Base-by-base conservation (phyloP, 192 early-diverging fungal genomes). In the Lobosporangium transversale region DNA sequence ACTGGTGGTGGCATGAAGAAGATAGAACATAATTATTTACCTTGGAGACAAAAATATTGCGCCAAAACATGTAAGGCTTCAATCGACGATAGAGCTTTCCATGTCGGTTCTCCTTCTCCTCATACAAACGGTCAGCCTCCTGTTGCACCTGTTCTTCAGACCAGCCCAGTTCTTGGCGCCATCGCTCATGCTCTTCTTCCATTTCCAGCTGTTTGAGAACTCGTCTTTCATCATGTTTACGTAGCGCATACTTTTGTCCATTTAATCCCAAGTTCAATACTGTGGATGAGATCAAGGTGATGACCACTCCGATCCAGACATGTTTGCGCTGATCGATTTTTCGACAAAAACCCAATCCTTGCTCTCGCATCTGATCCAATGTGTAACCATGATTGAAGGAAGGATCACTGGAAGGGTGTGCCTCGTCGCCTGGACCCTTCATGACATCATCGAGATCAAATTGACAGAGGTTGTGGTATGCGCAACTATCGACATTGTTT, bases 221-320 rank as follows among this genome's bases (percentile, higher is more conserved):
- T 37, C 60, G 44, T 56, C 84, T 81, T 33, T 89, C 83, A 55
- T 87, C 79, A 0, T 87, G 82, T 63, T 92, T 91, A 8, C 90
- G 75, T 21, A 92, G 84, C 1, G 91, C 92, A 20, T 91, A 86
- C 53, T 94, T 94, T 74, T 94, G 92, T 62, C 92, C 65, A 58
- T 94, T 94, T 24, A 94, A 75, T n/a, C 92, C 92, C 51, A 94
- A 76, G 66, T 94, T 94, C 36, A 88, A 78, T 11, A 85, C 84
- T 11, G 88, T 84, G 7, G 88, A 88, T 30, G 89, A 89, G 26
- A 91, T 75, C 26, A 94, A 64, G 10, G 84, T 85, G 52, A 94
- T 76, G 26, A 94, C 73, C 32, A 94, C 85, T 30, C 92, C 92
- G 21, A 94, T 90, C 91, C 91, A 93, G 33, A 87, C 66, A 56